Evolutionary conservation across 345 rosid species (phyloP), one percentile per base, ranked within the genome.

Genomic region (Eucalyptus melliodora): DNA sequence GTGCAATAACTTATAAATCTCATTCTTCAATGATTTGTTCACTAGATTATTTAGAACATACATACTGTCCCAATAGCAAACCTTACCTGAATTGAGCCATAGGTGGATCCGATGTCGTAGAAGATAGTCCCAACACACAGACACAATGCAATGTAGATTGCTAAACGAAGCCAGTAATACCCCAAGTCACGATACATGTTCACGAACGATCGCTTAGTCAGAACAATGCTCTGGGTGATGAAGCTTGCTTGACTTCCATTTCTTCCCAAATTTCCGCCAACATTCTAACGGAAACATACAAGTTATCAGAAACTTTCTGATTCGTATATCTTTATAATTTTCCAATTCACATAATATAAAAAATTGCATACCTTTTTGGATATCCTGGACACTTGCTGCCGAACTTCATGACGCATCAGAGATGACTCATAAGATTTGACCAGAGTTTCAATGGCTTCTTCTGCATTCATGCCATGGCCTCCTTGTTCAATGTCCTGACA

Each of bases 101-200:
- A 94, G n/a, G 60, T 77, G 44, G 82, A 86, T 77, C 97, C 89
- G 34, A 90, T 80, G 12, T 88, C 53, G 13, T 88, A 40, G 87
- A 86, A 90, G 81, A 90, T 92, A 2, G 94, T 95, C 27, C 95
- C 97, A 11, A 94, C 91, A 30, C 96, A 94, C 17, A 95, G 87
- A 60, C 95, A 90, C 62, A 94, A 83, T 3, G 94, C 95, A 37
- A 95, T 77, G 34, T 95, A 93, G 89, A 94, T 91, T 19, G 90
- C 95, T 59, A 95, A 92, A 67, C 95, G 95, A 88, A 95, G 94
- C 97, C 96, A 95, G 55, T 95, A 95, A 85, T 95, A 95, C 40
- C 96, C 96, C 87, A 95, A 87, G 77, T 95, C 96, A 3, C 97
- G 95, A 24, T 92, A 93, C 96, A 95, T 95, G 92, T 95, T 94